Evolutionary conservation across 2,329 filamentous ascomycete genomes (phyloP).

Genomic region (Fusarium mundagurra): DNA sequence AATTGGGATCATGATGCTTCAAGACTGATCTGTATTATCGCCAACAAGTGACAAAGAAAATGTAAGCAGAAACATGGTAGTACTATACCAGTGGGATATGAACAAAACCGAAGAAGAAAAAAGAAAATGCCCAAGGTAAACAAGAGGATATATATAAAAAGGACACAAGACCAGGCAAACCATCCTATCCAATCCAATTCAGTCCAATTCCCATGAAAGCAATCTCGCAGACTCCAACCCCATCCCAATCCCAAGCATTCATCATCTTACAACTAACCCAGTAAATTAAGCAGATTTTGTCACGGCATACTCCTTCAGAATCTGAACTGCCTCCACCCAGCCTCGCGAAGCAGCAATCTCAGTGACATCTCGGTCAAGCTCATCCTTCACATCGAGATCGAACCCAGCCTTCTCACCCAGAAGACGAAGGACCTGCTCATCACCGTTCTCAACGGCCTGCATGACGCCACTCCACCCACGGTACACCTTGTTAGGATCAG

Average conservation of each 20-base stretch:
- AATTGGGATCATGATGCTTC: neutral
- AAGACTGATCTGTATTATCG: slow-evolving; percentile 18
- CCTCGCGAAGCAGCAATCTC: slow-evolving; percentile 68
- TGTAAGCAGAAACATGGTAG: slow-evolving; percentile 9
- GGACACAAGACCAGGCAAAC: slow-evolving; percentile 13
- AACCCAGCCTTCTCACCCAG: slow-evolving; percentile 60
- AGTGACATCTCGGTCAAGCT: slow-evolving; percentile 62
- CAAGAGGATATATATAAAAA: slow-evolving; percentile 36
- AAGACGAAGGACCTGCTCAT: slow-evolving; percentile 62
- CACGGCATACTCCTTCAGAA: slow-evolving; percentile 48
- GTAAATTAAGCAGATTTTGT: slow-evolving; percentile 18
- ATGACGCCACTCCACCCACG: slow-evolving; percentile 73
- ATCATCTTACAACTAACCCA: slow-evolving; percentile 34
- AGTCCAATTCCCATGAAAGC: slow-evolving; percentile 15
- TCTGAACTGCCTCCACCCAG: slow-evolving; percentile 65
- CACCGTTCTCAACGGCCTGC: slow-evolving; percentile 72
- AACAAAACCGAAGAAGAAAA: slow-evolving; percentile 2
- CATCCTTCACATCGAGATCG: slow-evolving; percentile 63
- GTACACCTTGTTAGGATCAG: slow-evolving; percentile 74
- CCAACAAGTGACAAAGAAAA: slow-evolving; percentile 30
- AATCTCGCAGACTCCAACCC: slow-evolving; percentile 32
- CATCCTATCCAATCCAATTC: neutral
- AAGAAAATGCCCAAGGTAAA: slow-evolving; percentile 19
- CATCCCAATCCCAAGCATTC: slow-evolving; percentile 19
- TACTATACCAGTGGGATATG: slow-evolving; percentile 27